Percentiles rank a stretch among this genome's conserved stretches.
Evolutionary conservation across 306 rosid genomes (phyloP).

Genomic region (Cucurbita ficifolia): DNA sequence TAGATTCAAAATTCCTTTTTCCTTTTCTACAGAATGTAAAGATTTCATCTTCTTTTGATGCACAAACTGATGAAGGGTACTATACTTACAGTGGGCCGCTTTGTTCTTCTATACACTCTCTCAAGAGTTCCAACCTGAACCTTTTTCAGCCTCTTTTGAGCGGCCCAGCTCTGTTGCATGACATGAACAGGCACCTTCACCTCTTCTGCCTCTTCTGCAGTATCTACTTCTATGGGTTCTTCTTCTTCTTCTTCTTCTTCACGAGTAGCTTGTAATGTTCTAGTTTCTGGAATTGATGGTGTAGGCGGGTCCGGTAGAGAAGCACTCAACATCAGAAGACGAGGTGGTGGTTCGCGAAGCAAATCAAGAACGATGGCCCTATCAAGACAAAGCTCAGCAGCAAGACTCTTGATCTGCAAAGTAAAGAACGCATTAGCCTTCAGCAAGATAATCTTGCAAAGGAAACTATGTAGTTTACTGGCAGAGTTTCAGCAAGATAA

Average conservation of each 20-base stretch:
- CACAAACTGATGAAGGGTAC: background rate
- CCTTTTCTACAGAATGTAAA: background rate
- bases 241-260: slow-evolving; percentile 10
- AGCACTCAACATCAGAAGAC: slow-evolving; percentile 67
- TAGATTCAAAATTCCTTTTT: background rate
- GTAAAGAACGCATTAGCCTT: background rate
- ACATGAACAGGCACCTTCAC: slow-evolving; percentile 51
- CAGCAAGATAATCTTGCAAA: background rate
- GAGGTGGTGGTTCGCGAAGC: slow-evolving; percentile 85
- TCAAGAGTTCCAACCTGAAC: slow-evolving; percentile 65
- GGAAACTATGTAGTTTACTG: no score
- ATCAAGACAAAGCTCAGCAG: slow-evolving; percentile 88
- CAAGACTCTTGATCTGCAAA: slow-evolving; percentile 68
- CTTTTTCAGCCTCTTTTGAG: slow-evolving; percentile 71
- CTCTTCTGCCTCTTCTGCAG: slow-evolving; percentile 15
- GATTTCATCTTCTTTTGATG: background rate
- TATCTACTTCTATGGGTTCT: slow-evolving; percentile 17
- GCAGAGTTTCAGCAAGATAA: no score
- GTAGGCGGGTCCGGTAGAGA: slow-evolving; percentile 49
- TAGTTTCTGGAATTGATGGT: slow-evolving; percentile 20
- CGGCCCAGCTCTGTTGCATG: slow-evolving; percentile 47
- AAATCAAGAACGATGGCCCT: slow-evolving; percentile 64
- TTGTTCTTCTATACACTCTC: slow-evolving; percentile 55
- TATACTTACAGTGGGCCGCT: slow-evolving; percentile 82
- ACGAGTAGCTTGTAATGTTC: slow-evolving; percentile 19